Evolutionary conservation across 805 yeast species (phyloP), one percentile per base, ranked within the genome.

Genomic region (Pichia ethanolica): DNA sequence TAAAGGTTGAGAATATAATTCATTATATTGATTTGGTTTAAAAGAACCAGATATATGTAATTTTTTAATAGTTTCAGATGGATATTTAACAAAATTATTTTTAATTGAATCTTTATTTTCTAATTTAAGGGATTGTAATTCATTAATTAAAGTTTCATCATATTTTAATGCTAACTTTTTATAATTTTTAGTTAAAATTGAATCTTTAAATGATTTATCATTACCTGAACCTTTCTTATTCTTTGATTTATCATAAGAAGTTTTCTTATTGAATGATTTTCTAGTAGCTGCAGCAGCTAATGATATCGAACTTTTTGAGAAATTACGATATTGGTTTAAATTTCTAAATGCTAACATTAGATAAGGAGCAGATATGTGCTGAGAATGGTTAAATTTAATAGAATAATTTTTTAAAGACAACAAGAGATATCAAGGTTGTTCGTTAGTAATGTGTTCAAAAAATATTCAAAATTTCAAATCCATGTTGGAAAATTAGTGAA

Each of bases 1-100:
- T 3, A 83, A 63, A 28, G 89, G 90, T 37, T 70, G 71, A 35
- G 70, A 62, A 63, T 81, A 84, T 39, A 84, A 60, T 63, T 87
- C 95, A 56, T 79, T 76, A 62, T 73, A 79, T 65, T 88, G 95
- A 55, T 72, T 73, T 53, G 80, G 81, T 57, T 79, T 78, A 67
- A 86, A 86, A 0, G 84, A 68, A 26, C 89, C 90, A 48, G 82
- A 64, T 39, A 71, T 70, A 35, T 68, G 66, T 53, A 87, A 68
- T 43, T 68, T 66, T 48, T 68, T 62, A 51, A 75, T 68, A 14
- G 73, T 70, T 12, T 61, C 60, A 2, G 68, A 60, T 13, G 72
- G 66, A 64, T 72, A 86, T 35, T 64, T 62, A 7, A 67, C 62
- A 26, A 77, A 68, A 10, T 64, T 55, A 47, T 69, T 56, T 25